phyloP scores from a whole-genome alignment of 768 basidiomycete genomes.

The Imleria badia region DNA sequence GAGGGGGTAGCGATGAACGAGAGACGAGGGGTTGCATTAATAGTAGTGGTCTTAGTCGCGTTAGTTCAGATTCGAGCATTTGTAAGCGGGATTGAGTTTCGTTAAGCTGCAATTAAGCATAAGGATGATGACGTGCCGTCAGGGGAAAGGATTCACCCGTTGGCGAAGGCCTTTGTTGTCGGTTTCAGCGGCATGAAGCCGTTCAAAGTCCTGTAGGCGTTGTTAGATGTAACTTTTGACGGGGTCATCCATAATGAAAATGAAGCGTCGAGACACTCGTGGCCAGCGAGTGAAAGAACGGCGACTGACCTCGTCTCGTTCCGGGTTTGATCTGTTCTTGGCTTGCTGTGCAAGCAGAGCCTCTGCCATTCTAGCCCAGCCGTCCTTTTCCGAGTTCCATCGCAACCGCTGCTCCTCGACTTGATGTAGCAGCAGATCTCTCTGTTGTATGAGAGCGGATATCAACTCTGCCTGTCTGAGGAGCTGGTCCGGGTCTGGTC shows the following conservation, averaged over 20 bases:
- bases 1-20: slow-evolving; percentile 16
- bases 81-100: slow-evolving; percentile 56
- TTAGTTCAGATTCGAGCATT: slow-evolving; percentile 61
- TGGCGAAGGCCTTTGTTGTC: slow-evolving; percentile 63
- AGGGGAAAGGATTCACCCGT: slow-evolving; percentile 43
- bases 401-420: slow-evolving; percentile 57
- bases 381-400: slow-evolving; percentile 62
- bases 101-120: slow-evolving; percentile 44
- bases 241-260: not conserved
- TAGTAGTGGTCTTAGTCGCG: slow-evolving; percentile 64
- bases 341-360: slow-evolving; percentile 54
- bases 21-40: slow-evolving; percentile 56
- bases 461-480: slow-evolving; percentile 64
- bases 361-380: slow-evolving; percentile 68
- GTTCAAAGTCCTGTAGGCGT: slow-evolving; percentile 51
- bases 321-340: slow-evolving; percentile 36
- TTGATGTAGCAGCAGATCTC: slow-evolving; percentile 53
- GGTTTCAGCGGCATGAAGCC: slow-evolving; percentile 49
- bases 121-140: not conserved
- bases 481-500: slow-evolving; percentile 47
- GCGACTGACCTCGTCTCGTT: slow-evolving; percentile 45
- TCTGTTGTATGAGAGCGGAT: slow-evolving; percentile 51
- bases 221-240: slow-evolving; percentile 13
- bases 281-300: not conserved
- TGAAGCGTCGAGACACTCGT: not conserved